phyloP scores from a whole-genome alignment of 257 asterid genomes.

The Coffea eugenioides region DNA sequence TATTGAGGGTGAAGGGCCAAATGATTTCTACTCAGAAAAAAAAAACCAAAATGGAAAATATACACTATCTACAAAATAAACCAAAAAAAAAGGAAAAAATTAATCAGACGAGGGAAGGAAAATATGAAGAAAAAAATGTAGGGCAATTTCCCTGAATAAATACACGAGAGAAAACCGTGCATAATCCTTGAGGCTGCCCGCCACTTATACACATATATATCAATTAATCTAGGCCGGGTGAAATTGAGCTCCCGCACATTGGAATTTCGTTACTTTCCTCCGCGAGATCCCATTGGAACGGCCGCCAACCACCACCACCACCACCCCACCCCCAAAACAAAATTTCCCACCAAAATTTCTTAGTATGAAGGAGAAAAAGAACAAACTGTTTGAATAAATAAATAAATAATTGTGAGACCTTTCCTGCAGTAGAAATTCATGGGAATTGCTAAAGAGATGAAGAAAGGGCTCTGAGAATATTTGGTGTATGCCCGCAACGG shows the following conservation, averaged over 20 bases:
- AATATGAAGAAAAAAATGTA: constrained; percentile 22
- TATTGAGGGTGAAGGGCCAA: no score
- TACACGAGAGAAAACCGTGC: constrained; percentile 30
- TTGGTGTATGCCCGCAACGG: constrained; percentile 78
- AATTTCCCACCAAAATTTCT: no score
- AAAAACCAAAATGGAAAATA: no score
- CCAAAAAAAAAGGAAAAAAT: neutral
- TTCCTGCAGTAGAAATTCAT: constrained; percentile 19
- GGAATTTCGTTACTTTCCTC: constrained; percentile 1
- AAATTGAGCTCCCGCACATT: constrained; percentile 45
- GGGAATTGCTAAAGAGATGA: constrained; percentile 1
- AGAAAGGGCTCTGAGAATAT: constrained; percentile 23
- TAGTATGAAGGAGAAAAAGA: neutral
- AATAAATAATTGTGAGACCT: constrained; percentile 28
- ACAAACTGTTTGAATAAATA: neutral
- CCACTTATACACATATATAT: neutral
- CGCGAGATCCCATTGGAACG: constrained; percentile 74
- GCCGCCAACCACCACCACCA: constrained; percentile 21
- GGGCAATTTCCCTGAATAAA: constrained; percentile 32
- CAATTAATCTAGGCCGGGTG: constrained; percentile 57
- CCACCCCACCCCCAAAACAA: no score
- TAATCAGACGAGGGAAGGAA: neutral
- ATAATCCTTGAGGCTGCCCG: constrained; percentile 29
- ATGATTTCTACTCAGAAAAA: no score
- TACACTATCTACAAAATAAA: neutral